Percentiles rank a stretch among this genome's conserved stretches.
These are phyloP conservation scores for Dendrobium officinale DNA, from an alignment of 106 monocot genomes.

Conservation along the genomic window DNA sequence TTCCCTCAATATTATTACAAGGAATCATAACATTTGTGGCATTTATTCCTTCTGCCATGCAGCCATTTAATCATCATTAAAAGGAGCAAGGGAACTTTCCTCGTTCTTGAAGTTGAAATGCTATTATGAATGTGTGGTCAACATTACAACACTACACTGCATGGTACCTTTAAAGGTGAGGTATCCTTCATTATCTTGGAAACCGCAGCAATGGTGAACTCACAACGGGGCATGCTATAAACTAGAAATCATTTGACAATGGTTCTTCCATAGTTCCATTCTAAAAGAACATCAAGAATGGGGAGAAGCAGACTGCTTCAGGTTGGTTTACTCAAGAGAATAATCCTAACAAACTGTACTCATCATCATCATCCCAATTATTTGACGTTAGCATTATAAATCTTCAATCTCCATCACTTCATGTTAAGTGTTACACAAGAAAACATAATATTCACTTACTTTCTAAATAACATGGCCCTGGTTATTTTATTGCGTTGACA, in stretches of 20 bases:
- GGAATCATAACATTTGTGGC: background rate
- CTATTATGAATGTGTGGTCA: background rate
- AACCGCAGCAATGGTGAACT: background rate
- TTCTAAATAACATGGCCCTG: background rate
- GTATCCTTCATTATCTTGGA: background rate
- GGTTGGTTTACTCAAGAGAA: background rate
- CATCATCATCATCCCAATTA: background rate
- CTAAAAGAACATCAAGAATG: background rate
- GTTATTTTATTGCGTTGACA: background rate
- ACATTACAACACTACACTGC: background rate
- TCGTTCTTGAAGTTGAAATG: background rate
- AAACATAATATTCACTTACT: background rate
- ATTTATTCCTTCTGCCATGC: background rate
- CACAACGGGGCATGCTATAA: background rate
- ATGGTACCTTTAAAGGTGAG: background rate
- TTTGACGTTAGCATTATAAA: background rate
- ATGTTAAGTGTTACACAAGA: background rate
- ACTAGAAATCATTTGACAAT: background rate
- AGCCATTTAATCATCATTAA: background rate
- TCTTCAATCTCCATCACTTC: background rate
- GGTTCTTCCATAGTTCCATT: background rate
- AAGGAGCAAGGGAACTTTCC: background rate
- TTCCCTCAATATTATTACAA: background rate
- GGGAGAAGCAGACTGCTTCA: background rate
- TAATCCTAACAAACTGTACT: background rate